Conservation (phyloP, 139 green algal species). For the Ettlia oleoabundans region DNA sequence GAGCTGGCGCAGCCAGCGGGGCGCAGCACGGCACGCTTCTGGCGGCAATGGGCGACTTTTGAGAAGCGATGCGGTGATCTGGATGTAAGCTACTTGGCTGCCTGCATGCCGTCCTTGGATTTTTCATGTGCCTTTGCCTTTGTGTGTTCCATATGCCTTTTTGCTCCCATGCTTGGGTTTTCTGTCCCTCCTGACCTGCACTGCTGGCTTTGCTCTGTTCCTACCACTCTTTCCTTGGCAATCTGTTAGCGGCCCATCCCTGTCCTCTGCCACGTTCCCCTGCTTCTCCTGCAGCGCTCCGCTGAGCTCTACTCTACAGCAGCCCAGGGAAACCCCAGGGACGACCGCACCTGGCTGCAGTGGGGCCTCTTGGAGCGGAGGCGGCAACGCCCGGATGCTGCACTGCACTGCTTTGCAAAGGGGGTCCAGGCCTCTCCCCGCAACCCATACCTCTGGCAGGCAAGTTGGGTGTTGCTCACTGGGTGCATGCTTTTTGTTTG, state of each 20-base stretch:
- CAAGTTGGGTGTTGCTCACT: not conserved
- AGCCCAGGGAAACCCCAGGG: constrained; percentile 28
- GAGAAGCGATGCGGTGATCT: constrained; percentile 71
- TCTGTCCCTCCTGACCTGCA: too few species aligned
- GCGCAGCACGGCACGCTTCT: constrained; percentile 19
- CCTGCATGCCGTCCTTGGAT: not conserved
- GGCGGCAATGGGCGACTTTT: constrained; percentile 61
- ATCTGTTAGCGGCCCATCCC: too few species aligned
- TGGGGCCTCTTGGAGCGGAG: constrained; percentile 76
- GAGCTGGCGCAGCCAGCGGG: not conserved
- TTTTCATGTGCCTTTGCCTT: not conserved
- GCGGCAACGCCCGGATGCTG: constrained; percentile 41
- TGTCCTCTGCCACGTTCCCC: too few species aligned
- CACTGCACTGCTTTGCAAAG: constrained; percentile 58
- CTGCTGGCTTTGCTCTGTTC: too few species aligned
- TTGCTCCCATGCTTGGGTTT: too few species aligned
- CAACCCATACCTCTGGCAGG: constrained; percentile 76
- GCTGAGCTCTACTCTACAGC: constrained; percentile 44
- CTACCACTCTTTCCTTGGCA: too few species aligned
- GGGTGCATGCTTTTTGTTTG: not conserved
- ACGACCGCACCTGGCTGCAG: constrained; percentile 75
- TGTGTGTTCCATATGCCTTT: too few species aligned
- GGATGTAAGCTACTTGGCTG: constrained; percentile 12
- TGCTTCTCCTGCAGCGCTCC: constrained; percentile 6
- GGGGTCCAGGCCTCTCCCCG: constrained; percentile 54